These are phyloP conservation scores for Podaxis sp. DNA, from an alignment of 768 basidiomycete species.

Conservation along the genomic window DNA sequence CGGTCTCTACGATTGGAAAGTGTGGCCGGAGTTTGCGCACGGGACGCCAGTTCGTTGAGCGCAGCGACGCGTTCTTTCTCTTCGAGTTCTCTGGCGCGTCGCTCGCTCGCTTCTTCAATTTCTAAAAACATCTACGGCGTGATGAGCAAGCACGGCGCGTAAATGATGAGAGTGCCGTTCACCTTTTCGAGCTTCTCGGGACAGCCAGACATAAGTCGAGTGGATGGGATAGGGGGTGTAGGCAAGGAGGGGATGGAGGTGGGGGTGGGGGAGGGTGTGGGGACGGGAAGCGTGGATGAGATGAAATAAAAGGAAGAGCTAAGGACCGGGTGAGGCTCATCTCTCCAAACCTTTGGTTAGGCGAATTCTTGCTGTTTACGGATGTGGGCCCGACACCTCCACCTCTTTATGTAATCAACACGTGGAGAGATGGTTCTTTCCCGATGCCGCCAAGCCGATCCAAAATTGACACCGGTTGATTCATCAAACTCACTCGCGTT, in stretches of 20 bases:
- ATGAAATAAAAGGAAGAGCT: neutral
- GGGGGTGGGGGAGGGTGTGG: neutral
- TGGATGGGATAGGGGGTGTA: neutral
- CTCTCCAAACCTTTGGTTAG: constrained; percentile 4
- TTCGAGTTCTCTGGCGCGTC: constrained; percentile 4
- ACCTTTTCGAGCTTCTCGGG: constrained; percentile 3
- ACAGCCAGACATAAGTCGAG: neutral
- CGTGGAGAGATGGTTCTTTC: neutral
- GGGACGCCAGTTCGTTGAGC: neutral
- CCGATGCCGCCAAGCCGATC: neutral
- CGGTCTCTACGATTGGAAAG: neutral
- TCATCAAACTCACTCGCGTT: neutral
- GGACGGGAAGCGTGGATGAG: neutral
- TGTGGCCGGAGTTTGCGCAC: neutral
- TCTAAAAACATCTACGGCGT: neutral
- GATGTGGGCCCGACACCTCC: neutral
- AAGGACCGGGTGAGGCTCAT: neutral
- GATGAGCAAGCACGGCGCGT: neutral
- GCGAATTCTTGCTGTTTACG: neutral
- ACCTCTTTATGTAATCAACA: constrained; percentile 1
- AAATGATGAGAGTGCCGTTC: neutral
- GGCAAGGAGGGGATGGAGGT: neutral
- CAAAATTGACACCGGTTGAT: neutral
- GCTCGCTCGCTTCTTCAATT: neutral
- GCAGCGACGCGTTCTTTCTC: constrained; percentile 3